phyloP scores from a whole-genome alignment of 208 protist genomes.

The Leptomonas seymouri region DNA sequence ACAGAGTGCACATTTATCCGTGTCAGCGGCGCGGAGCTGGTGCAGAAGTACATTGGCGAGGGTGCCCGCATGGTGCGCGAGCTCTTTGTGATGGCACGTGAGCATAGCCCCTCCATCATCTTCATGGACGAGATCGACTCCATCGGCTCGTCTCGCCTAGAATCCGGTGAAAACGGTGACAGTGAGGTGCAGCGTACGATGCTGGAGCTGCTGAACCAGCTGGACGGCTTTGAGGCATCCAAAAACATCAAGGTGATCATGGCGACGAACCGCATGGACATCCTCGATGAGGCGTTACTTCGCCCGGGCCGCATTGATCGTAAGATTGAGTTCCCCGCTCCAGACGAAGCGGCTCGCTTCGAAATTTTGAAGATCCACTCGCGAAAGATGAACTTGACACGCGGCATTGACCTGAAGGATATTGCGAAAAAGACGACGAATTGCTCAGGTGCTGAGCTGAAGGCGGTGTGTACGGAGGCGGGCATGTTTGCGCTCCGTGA shows the following conservation, averaged over 20 bases:
- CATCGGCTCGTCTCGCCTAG: conserved; percentile 96
- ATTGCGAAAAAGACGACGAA: conserved; percentile 97
- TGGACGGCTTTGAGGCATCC: conserved; percentile 99
- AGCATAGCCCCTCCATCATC: conserved; percentile 99
- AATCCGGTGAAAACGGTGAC: conserved; percentile 91
- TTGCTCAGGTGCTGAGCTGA: conserved; percentile 99
- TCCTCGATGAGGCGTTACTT: conserved; percentile 99
- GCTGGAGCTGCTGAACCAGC: conserved; percentile 99
- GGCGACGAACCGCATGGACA: conserved; percentile 99
- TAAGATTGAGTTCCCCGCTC: conserved; percentile 99
- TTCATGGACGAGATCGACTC: conserved; percentile 99
- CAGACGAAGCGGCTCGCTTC: conserved; percentile 90
- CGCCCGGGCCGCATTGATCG: conserved; percentile 99
- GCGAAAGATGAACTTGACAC: conserved; percentile 99
- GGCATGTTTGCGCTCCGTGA: conserved; percentile 99
- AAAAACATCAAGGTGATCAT: conserved; percentile 99
- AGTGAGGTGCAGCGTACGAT: conserved; percentile 99
- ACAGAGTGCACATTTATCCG: conserved; percentile 99
- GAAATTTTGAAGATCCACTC: conserved; percentile 99
- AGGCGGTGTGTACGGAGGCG: conserved; percentile 95
- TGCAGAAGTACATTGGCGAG: conserved; percentile 99
- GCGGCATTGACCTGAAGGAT: conserved; percentile 98
- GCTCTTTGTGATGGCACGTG: conserved; percentile 99
- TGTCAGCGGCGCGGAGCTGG: conserved; percentile 99
- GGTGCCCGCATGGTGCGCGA: conserved; percentile 99